Conservation (phyloP, 352 stramenopile genomes). For the Globisporangium sylvaticum region DNA sequence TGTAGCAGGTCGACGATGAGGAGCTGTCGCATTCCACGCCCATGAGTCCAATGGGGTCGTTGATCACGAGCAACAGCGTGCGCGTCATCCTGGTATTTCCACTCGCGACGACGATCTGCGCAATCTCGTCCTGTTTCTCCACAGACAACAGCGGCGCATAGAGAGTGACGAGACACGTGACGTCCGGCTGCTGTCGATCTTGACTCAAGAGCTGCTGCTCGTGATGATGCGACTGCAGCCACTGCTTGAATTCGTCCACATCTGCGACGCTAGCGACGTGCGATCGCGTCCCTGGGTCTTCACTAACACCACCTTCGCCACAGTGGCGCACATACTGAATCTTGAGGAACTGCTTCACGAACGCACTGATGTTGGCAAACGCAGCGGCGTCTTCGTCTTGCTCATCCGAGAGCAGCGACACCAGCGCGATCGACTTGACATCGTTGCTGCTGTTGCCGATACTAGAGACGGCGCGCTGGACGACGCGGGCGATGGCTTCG, state of each 20-base stretch:
- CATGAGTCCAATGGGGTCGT: constrained; percentile 9
- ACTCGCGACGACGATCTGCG: neutral
- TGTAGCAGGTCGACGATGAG: neutral
- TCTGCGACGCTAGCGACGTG: neutral
- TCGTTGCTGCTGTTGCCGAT: neutral
- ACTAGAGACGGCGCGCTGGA: constrained; percentile 19
- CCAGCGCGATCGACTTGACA: constrained; percentile 13
- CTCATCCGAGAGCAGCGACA: constrained; percentile 19
- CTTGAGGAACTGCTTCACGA: constrained; percentile 4
- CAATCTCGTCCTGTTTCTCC: neutral
- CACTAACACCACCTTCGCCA: neutral
- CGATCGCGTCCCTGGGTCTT: neutral
- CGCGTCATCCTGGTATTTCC: neutral
- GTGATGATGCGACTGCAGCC: constrained; percentile 8
- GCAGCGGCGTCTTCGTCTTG: neutral
- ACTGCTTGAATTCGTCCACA: neutral
- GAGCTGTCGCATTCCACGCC: neutral
- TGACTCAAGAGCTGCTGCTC: neutral
- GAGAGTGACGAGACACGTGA: constrained; percentile 12
- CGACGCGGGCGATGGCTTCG: constrained; percentile 28
- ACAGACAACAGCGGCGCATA: constrained; percentile 1
- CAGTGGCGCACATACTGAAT: neutral
- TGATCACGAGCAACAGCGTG: constrained; percentile 16
- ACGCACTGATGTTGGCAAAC: constrained; percentile 4
- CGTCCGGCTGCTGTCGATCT: neutral